phyloP scores from a whole-genome alignment of 129 eudicot species.

The Erigeron canadensis region DNA sequence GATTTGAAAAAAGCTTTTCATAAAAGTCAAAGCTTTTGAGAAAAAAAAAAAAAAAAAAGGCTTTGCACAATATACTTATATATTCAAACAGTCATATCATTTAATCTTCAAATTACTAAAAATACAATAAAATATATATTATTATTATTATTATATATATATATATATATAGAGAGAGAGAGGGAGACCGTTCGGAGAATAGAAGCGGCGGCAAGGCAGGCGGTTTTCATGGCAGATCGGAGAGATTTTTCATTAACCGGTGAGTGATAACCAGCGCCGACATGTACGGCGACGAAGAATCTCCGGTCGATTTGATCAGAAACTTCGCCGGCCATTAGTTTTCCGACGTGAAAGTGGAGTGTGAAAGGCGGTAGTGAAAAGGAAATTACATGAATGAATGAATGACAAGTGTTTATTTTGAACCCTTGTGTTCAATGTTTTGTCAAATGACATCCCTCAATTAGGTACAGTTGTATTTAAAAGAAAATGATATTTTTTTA shows the following conservation, averaged over 20 bases:
- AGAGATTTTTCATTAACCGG: slow-evolving; percentile 85
- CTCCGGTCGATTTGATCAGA: slow-evolving; percentile 32
- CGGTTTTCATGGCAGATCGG: slow-evolving; percentile 89
- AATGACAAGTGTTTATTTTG: slow-evolving; percentile 15
- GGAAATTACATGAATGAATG: slow-evolving; percentile 14
- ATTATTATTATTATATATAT: background rate
- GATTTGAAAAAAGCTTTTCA: too few relatives aligned
- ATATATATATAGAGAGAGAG: slow-evolving; percentile 17
- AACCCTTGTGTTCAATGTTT: background rate
- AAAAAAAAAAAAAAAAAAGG: too few relatives aligned
- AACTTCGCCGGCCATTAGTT: slow-evolving; percentile 48
- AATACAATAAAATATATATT: background rate
- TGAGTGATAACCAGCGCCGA: slow-evolving; percentile 95
- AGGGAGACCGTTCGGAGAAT: slow-evolving; percentile 59
- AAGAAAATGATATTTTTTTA: too few relatives aligned
- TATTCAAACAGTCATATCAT: background rate
- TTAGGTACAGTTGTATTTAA: too few relatives aligned
- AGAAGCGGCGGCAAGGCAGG: slow-evolving; percentile 86
- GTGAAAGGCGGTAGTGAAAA: slow-evolving; percentile 13
- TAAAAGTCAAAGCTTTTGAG: too few relatives aligned
- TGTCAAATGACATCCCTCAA: background rate
- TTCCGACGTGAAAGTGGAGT: slow-evolving; percentile 3
- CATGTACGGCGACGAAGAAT: slow-evolving; percentile 94
- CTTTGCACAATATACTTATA: too few relatives aligned
- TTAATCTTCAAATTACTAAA: too few relatives aligned